These are phyloP conservation scores for Scleromitrula shiraiana DNA, from an alignment of 2,329 filamentous ascomycete genomes.

Conservation along the genomic window DNA sequence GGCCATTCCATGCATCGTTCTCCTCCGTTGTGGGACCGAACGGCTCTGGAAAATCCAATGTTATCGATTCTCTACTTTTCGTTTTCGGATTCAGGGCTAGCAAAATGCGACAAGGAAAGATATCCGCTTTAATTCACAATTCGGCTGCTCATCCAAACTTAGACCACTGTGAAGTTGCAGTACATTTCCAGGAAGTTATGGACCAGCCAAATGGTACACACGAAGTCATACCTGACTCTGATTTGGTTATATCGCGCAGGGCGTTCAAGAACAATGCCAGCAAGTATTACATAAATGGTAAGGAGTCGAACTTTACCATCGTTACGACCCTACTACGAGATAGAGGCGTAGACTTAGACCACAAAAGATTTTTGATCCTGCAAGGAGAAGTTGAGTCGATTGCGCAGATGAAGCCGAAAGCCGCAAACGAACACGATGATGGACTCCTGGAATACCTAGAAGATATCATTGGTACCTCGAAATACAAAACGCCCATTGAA, in stretches of 20 bases:
- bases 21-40: conserved; percentile 97
- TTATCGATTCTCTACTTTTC: conserved; percentile 94
- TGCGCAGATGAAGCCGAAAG: conserved; percentile 98
- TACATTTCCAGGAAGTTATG: conserved; percentile 92
- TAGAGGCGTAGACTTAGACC: conserved; percentile 87
- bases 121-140: conserved; percentile 96
- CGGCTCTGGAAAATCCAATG: conserved; percentile 96
- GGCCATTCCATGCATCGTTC: conserved; percentile 94
- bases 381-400: conserved; percentile 98
- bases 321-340: conserved; percentile 84
- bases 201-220: conserved; percentile 71
- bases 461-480: conserved; percentile 97
- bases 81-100: conserved; percentile 99
- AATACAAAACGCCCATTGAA: conserved; percentile 95
- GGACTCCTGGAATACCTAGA: conserved; percentile 94
- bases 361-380: conserved; percentile 95
- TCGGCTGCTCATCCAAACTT: conserved; percentile 80
- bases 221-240: conserved; percentile 73
- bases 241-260: conserved; percentile 78
- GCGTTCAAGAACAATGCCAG: conserved; percentile 98
- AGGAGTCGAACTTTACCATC: conserved; percentile 82
- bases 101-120: conserved; percentile 99
- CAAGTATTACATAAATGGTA: conserved; percentile 94
- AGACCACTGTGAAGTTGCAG: conserved; percentile 88
- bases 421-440: conserved; percentile 89